These are phyloP conservation scores for Ambrosiella beaveri DNA, from an alignment of 2,329 filamentous ascomycete species.

Conservation along the genomic window DNA sequence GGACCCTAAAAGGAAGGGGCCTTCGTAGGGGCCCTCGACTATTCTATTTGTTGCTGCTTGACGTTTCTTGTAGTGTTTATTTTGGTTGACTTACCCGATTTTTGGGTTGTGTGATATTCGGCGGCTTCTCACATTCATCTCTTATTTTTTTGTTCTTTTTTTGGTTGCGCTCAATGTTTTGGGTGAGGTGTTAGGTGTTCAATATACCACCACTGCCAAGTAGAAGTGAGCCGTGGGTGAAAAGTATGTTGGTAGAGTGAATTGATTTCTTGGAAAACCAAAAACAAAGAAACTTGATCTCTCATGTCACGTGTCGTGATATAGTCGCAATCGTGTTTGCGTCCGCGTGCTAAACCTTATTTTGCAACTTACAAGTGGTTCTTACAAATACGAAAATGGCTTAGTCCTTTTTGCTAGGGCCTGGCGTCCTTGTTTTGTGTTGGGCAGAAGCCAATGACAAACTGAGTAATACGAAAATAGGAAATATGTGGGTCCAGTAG, in stretches of 20 bases:
- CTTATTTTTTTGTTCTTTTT: not conserved
- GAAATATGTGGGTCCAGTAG: not conserved
- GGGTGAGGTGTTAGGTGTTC: not conserved
- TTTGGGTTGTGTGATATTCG: not conserved
- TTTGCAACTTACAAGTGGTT: too few species aligned
- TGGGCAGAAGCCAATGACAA: not conserved
- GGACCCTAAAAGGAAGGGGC: not conserved
- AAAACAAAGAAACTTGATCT: too few species aligned
- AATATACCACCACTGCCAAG: not conserved
- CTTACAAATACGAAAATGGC: not conserved
- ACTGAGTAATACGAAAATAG: not conserved
- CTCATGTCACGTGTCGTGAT: too few species aligned
- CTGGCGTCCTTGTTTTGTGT: not conserved
- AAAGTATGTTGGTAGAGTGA: not conserved
- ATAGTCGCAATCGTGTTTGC: too few species aligned
- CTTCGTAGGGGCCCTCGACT: too few species aligned
- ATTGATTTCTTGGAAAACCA: too few species aligned
- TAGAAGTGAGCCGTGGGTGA: not conserved
- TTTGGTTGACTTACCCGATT: not conserved
- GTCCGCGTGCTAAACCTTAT: too few species aligned
- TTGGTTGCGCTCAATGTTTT: not conserved
- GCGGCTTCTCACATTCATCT: not conserved
- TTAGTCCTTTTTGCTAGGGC: not conserved
- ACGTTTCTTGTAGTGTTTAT: not conserved
- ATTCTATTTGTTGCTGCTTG: not conserved